Base-by-base conservation (phyloP, 169 alveolate genomes). In the Cystoisospora suis region DNA sequence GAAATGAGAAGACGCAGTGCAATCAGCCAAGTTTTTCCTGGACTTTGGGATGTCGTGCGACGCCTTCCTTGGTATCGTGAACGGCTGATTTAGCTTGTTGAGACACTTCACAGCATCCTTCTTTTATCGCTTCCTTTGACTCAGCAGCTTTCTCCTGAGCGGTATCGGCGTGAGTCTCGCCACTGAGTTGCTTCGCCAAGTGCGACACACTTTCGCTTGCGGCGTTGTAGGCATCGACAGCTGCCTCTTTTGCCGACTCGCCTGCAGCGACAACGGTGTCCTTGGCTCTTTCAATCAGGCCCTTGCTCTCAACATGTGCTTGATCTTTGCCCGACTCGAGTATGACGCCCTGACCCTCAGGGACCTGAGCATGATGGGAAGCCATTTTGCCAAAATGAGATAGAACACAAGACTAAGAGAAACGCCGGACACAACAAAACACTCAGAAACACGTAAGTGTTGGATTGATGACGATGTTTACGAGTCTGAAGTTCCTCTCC, bases 171-270 rank as follows among this genome's bases (percentile, higher is more conserved):
- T 72, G 83, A 34, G 38, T 72, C 53, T 72, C 83, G 23, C 83
- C 83, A 38, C 56, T 72, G 58, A 72, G 6, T 15, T 72, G 83
- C 53, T 36, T 72, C 9, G 83, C 32, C 53, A 72, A 34, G 56
- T 38, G 36, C 1, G 83, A n/a, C 15, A 72, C 83, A 34, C 83
- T 17, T 34, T 72, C 83, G 83, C 83, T 72, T 2, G 83, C 83
- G 23, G 83, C 83, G 45, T 72, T 34, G 83, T 72, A 72, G 34
- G 83, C 83, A 36, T 72, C 83, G 34, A 72, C 83, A 40, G 83
- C 83, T 27, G 83, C 83, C 5, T 38, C 53, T 40, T 72, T 72
- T 12, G 83, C 83, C 36, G 58, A 15, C 53, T 72, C 83, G 23
- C 83, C 83, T 2, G 83, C 83, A 0, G 83, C 45, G 17, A 40